Percentiles rank a stretch among this genome's conserved stretches.
phyloP scores from a whole-genome alignment of 257 asterid genomes.

The Solanum ossicruentum region DNA sequence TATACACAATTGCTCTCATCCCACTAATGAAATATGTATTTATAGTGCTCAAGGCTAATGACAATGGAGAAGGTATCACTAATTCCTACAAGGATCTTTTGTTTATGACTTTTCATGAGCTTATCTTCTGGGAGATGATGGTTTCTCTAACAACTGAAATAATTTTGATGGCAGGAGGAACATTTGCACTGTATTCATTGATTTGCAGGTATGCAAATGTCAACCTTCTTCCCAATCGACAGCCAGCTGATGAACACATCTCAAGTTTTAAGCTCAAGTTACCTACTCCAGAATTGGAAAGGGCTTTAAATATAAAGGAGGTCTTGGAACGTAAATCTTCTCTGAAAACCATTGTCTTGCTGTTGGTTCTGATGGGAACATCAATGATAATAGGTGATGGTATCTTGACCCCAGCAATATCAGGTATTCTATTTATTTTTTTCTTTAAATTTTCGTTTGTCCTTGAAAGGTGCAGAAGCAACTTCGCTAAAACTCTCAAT shows the following conservation, averaged over 20 bases:
- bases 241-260: slow-evolving; percentile 70
- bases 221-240: slow-evolving; percentile 84
- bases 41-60: slow-evolving; percentile 88
- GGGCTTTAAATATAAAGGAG: slow-evolving; percentile 78
- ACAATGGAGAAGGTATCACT: slow-evolving; percentile 85
- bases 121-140: not conserved
- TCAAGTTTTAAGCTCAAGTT: slow-evolving; percentile 90
- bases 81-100: not conserved
- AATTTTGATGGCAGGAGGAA: slow-evolving; percentile 65
- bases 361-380: slow-evolving; percentile 86
- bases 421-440: slow-evolving; percentile 35
- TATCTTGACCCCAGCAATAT: slow-evolving; percentile 90
- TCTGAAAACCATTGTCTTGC: slow-evolving; percentile 47
- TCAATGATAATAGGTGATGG: slow-evolving; percentile 97
- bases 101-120: not conserved
- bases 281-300: slow-evolving; percentile 89
- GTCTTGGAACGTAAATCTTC: slow-evolving; percentile 50
- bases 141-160: not conserved
- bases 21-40: slow-evolving; percentile 77
- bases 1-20: slow-evolving; percentile 84
- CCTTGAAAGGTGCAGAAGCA: not conserved
- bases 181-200: slow-evolving; percentile 86
- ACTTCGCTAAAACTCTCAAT: not conserved
- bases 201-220: slow-evolving; percentile 90
- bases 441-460: not conserved